A percentile compares a stretch with the other conserved stretches of the same genome.
phyloP scores from a whole-genome alignment of 768 basidiomycete species.

The Mycena crocata region DNA sequence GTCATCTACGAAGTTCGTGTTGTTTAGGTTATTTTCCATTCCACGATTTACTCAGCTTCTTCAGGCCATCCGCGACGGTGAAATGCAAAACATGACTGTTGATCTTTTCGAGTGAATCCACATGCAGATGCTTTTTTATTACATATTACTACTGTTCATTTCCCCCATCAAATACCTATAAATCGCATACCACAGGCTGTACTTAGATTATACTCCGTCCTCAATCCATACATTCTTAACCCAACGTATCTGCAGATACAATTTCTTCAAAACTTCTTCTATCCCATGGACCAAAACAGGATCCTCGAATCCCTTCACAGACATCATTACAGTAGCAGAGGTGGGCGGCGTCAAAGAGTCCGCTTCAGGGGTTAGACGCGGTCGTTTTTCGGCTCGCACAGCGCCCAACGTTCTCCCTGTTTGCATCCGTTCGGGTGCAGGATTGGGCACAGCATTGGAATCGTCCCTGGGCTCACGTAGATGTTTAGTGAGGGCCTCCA shows the following conservation, averaged over 20 bases:
- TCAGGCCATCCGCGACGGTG: slow-evolving; percentile 75
- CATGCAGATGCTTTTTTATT: background rate
- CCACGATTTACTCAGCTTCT: background rate
- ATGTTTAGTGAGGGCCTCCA: slow-evolving; percentile 52
- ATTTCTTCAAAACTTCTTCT: slow-evolving; percentile 52
- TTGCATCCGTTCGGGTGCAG: slow-evolving; percentile 42
- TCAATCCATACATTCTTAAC: slow-evolving; percentile 61
- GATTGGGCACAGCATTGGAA: slow-evolving; percentile 8
- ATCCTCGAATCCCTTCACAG: slow-evolving; percentile 78
- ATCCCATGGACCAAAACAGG: slow-evolving; percentile 60
- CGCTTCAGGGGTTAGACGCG: background rate
- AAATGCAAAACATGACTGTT: slow-evolving; percentile 69
- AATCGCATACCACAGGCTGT: background rate
- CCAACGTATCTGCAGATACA: slow-evolving; percentile 63
- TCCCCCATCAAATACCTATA: background rate
- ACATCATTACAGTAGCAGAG: slow-evolving; percentile 19
- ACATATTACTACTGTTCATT: slow-evolving; percentile 23
- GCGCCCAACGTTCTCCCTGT: slow-evolving; percentile 40
- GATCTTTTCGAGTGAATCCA: slow-evolving; percentile 55
- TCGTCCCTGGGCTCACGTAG: slow-evolving; percentile 39
- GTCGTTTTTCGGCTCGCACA: slow-evolving; percentile 19
- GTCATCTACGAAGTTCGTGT: slow-evolving; percentile 31
- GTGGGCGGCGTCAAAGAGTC: no score
- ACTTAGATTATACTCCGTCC: slow-evolving; percentile 1
- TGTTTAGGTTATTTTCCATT: background rate